Evolutionary conservation across 768 basidiomycete genomes (phyloP), one percentile per base, ranked within the genome.

Genomic region (Gelatoporia subvermispora): DNA sequence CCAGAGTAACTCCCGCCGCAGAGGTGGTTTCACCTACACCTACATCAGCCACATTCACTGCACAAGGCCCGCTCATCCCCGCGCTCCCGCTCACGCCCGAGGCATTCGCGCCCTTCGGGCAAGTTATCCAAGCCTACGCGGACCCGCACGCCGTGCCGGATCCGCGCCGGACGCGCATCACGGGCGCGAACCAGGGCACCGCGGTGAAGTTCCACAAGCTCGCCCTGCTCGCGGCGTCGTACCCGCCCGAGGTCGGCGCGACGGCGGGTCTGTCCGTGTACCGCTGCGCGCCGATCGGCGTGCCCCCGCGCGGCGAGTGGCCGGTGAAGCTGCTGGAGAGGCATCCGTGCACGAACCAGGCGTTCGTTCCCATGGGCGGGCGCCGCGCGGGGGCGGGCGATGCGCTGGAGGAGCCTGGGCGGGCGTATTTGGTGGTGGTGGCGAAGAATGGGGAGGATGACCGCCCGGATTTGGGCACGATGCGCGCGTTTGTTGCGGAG

Each of bases 201-300:
- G 96, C 96, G 0, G 75, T 68, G 58, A 99, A 99, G 67, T 97
- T 88, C 69, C 93, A 98, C 72, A 89, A 93, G 63, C 76, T 98
- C 31, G 78, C 90, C 3, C 72, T 83, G n/a, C 68, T 90, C 24
- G 67, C 70, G 11, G 76, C 78, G 3, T 80, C 78, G 5, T 96
- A 94, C 65, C 80, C 87, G 0, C 58, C 66, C 1, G 75, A 65
- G 11, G 53, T 68, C 2, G 72, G 70, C 1, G 91, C 85, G 2
- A 80, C 79, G 1, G 62, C 79, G 5, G 88, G 81, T 5, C 72
- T 98, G 35, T 89, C 91, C 0, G 82, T 97, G 16, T 99, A 91
- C 67, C 73, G 91, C 36, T 90, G 90, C 63, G 77, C 83, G 42
- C 84, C 77, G 31, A 71, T 86, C 24, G 68, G 71, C 8, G 61